Evolutionary conservation across 1,139 yeast species (phyloP).

Genomic region (Debaryomyces psychrophilus): DNA sequence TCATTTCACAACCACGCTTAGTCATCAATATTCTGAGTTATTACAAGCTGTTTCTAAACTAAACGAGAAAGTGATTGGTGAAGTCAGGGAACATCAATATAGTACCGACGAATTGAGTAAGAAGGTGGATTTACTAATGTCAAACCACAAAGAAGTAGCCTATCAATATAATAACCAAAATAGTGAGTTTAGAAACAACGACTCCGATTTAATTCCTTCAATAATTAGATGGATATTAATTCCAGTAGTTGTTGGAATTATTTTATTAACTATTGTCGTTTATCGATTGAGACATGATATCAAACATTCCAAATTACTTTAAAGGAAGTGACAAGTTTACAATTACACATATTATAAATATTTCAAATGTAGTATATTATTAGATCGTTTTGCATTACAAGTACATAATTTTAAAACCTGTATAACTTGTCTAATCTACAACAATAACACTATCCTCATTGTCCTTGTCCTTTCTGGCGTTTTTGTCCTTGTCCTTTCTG

Average conservation of each 20-base stretch:
- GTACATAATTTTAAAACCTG: neutral
- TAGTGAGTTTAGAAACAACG: conserved; percentile 12
- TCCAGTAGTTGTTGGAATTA: conserved; percentile 42
- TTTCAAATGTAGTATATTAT: neutral
- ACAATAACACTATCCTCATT: conserved; percentile 5
- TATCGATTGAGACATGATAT: conserved; percentile 56
- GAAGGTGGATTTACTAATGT: conserved; percentile 49
- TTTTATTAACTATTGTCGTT: conserved; percentile 42
- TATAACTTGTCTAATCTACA: conserved; percentile 10
- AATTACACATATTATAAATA: neutral
- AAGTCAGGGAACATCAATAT: conserved; percentile 47
- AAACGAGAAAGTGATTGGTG: conserved; percentile 47
- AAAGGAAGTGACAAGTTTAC: conserved; percentile 11
- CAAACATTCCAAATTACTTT: conserved; percentile 57
- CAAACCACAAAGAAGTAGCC: conserved; percentile 43
- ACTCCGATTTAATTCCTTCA: conserved; percentile 20
- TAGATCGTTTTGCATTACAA: conserved; percentile 8
- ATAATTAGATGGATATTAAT: conserved; percentile 46
- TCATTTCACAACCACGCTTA: conserved; percentile 31
- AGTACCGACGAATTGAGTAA: conserved; percentile 37
- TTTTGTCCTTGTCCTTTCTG: neutral
- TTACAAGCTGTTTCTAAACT: conserved; percentile 35
- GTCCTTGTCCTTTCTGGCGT: neutral
- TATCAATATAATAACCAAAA: conserved; percentile 28
- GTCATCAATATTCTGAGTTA: conserved; percentile 41